Evolutionary conservation across 192 early-diverging fungal genomes (phyloP), one percentile per base, ranked within the genome.

Genomic region (Coemansia sp.): DNA sequence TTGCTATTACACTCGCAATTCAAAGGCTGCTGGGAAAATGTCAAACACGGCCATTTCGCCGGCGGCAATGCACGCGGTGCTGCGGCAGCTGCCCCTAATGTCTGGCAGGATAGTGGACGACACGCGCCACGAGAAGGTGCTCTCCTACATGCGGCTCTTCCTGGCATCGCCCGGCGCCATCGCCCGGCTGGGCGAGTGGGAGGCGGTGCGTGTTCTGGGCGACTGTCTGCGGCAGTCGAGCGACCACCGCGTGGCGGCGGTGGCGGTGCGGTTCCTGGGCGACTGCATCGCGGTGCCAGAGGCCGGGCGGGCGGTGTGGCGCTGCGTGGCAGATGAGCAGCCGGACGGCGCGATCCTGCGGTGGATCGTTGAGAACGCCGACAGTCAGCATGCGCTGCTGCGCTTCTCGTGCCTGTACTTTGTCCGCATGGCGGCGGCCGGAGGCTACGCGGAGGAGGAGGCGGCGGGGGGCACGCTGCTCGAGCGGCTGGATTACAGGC

Each of bases 61-160:
- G 40, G 68, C 16, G 64, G 67, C 55, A 10, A 78, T 83, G 81
- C 75, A 22, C 7, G 76, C 73, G 25, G 81, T 91, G 48, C 72
- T 91, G n/a, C 68, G 71, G 39, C 86, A 85, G 40, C 61, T 92
- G 64, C 88, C 89, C 11, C 68, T 48, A 12, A 91, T 91, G 89
- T 90, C 90, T 4, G 83, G 75, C 37, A 80, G 86, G 20, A 91
- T 92, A 56, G 87, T 91, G 11, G 91, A 92, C 69, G 91, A 90
- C 55, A 88, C 91, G 4, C 76, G 89, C 14, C 87, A 92, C 73
- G 91, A 92, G 73, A 90, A 90, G 72, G 86, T 92, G 12, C 83
- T 92, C 22, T 87, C 90, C 0, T 88, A 89, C 63, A 72, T 92
- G 72, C 58, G 63, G 12, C 66, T 76, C 12, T 79, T 71, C 20